phyloP scores from a whole-genome alignment of 345 rosid genomes.

The Moringa oleifera region DNA sequence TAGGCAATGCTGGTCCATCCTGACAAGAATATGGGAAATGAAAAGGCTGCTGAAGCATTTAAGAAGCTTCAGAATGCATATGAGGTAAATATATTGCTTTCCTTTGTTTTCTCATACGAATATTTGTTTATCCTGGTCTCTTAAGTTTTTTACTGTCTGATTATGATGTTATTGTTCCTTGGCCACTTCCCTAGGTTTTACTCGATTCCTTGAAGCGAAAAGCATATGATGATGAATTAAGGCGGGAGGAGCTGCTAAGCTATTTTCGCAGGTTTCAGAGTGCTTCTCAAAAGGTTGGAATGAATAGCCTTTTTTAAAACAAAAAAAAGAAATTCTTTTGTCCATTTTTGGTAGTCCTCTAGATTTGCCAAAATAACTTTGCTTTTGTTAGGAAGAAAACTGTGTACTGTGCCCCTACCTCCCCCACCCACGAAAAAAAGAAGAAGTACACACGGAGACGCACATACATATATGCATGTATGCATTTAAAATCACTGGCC shows the following conservation, averaged over 20 bases:
- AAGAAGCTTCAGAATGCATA: constrained; percentile 98
- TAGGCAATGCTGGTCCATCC: constrained; percentile 99
- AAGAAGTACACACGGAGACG: too few relatives aligned
- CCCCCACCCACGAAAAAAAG: too few relatives aligned
- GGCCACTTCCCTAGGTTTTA: constrained; percentile 44
- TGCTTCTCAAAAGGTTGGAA: constrained; percentile 68
- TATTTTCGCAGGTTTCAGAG: constrained; percentile 73
- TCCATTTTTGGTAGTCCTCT: neutral
- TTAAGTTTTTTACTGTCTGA: constrained; percentile 7
- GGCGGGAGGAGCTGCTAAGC: constrained; percentile 83
- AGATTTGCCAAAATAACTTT: neutral
- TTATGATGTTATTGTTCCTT: neutral
- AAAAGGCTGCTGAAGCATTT: constrained; percentile 98
- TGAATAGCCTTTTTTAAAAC: constrained; percentile 4
- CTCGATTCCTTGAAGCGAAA: constrained; percentile 82
- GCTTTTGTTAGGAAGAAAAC: neutral
- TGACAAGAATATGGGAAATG: constrained; percentile 97
- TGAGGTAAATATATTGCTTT: constrained; percentile 47
- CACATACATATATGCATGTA: too few relatives aligned
- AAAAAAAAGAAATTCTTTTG: neutral
- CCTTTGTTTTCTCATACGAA: constrained; percentile 12
- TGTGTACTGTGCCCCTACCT: neutral
- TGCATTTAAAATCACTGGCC: too few relatives aligned
- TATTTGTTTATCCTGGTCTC: constrained; percentile 5
- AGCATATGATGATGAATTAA: constrained; percentile 84